phyloP scores from a whole-genome alignment of 768 basidiomycete species.

The Tulasnella sp. region DNA sequence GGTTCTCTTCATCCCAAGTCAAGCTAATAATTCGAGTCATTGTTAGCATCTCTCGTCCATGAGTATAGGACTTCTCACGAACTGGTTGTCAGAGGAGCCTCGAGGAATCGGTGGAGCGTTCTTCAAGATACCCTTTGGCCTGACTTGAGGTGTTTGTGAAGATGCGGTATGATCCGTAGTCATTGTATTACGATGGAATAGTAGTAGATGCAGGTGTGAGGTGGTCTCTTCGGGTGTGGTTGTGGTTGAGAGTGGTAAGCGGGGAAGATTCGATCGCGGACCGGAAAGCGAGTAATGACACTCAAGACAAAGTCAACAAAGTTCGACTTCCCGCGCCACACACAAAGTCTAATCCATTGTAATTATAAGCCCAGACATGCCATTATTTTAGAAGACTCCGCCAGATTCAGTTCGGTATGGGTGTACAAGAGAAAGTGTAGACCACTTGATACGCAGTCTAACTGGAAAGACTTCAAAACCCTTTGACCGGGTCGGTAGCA shows the following conservation, averaged over 20 bases:
- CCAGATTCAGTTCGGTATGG: no score
- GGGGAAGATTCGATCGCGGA: not conserved
- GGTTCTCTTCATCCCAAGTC: constrained; percentile 93
- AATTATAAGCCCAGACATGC: no score
- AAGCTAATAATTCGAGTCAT: constrained; percentile 34
- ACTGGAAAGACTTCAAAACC: not conserved
- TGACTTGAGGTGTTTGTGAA: constrained; percentile 21
- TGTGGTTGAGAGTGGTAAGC: not conserved
- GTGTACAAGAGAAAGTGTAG: no score
- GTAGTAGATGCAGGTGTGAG: not conserved
- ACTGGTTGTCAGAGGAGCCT: not conserved
- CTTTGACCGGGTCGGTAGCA: not conserved
- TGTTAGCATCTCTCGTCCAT: not conserved
- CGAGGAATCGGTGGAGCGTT: constrained; percentile 40
- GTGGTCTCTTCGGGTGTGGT: not conserved
- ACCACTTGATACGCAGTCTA: no score
- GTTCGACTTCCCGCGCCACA: not conserved
- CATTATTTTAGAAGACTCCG: no score
- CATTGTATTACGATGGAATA: not conserved
- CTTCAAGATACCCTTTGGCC: constrained; percentile 85
- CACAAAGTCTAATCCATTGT: not conserved
- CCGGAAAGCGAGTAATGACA: not conserved
- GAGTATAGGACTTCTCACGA: not conserved
- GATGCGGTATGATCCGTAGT: not conserved
- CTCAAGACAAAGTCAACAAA: not conserved